Percentiles rank a stretch among this genome's conserved stretches.
Conservation (phyloP, 1,139 yeast species). For the Pichia sp. region DNA sequence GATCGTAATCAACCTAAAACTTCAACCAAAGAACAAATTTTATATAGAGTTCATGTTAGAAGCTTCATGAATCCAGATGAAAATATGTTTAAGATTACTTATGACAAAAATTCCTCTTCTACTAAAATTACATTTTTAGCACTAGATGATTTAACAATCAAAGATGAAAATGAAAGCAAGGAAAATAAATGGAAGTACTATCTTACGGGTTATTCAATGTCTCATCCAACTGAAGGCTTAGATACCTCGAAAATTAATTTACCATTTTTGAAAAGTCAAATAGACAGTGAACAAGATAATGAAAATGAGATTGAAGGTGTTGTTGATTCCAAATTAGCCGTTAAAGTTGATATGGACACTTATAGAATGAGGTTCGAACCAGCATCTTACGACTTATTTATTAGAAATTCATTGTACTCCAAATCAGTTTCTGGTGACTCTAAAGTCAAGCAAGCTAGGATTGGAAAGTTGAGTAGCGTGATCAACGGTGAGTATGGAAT, state of each 20-base stretch:
- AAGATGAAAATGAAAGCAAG: slow-evolving; percentile 50
- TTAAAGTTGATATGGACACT: slow-evolving; percentile 72
- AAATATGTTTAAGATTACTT: slow-evolving; percentile 84
- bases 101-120: slow-evolving; percentile 45
- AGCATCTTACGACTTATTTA: slow-evolving; percentile 76
- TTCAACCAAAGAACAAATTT: slow-evolving; percentile 80
- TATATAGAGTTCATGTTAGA: slow-evolving; percentile 85
- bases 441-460: slow-evolving; percentile 11
- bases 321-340: slow-evolving; percentile 67
- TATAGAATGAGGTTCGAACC: slow-evolving; percentile 78
- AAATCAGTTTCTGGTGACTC: slow-evolving; percentile 14
- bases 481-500: slow-evolving; percentile 32
- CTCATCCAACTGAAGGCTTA: slow-evolving; percentile 96
- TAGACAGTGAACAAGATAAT: slow-evolving; percentile 37
- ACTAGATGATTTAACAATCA: slow-evolving; percentile 78
- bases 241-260: slow-evolving; percentile 69
- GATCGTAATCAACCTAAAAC: slow-evolving; percentile 64
- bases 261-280: slow-evolving; percentile 64
- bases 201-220: slow-evolving; percentile 85
- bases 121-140: slow-evolving; percentile 83
- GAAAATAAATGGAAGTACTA: slow-evolving; percentile 91
- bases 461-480: slow-evolving; percentile 27
- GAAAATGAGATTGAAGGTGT: slow-evolving; percentile 61
- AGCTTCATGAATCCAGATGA: slow-evolving; percentile 77
- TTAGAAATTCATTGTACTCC: slow-evolving; percentile 46